phyloP scores from a whole-genome alignment of 208 protist species.

The Sergeia podlipaevii region DNA sequence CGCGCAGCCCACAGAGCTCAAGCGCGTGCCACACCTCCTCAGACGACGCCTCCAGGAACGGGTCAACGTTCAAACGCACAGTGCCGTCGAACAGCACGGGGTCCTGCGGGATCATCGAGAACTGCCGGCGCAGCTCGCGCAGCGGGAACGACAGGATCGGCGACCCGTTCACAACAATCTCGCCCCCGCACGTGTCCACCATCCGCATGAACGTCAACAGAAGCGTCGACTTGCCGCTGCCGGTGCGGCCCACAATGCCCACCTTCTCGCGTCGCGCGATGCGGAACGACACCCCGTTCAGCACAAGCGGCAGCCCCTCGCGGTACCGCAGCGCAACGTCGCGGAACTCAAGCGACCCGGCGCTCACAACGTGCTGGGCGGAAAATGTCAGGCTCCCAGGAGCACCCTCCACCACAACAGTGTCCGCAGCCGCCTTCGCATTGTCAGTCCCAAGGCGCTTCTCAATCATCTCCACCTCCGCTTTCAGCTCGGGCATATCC shows the following conservation, averaged over 20 bases:
- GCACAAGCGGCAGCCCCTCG: conserved; percentile 49
- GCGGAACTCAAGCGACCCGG: conserved; percentile 47
- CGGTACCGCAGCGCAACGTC: conserved; percentile 77
- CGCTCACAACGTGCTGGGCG: neutral
- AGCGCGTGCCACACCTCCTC: conserved; percentile 44
- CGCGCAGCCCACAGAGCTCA: conserved; percentile 38
- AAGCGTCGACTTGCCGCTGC: conserved; percentile 85
- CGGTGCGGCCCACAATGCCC: conserved; percentile 78
- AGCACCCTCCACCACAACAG: conserved; percentile 14
- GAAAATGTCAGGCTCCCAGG: neutral
- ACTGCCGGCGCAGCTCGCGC: conserved; percentile 49
- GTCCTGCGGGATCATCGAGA: conserved; percentile 86
- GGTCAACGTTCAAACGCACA: conserved; percentile 73
- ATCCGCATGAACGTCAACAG: conserved; percentile 70
- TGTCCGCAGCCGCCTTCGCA: conserved; percentile 2
- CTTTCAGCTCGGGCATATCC: conserved; percentile 27
- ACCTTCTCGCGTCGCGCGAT: conserved; percentile 77
- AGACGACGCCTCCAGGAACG: conserved; percentile 24
- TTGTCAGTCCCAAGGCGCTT: neutral
- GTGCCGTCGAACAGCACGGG: conserved; percentile 81
- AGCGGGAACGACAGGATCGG: conserved; percentile 29
- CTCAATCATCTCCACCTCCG: conserved; percentile 15
- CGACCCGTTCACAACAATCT: conserved; percentile 37
- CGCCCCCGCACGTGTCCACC: conserved; percentile 53
- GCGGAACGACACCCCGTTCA: conserved; percentile 44